These are phyloP conservation scores for Colletotrichum neosansevieriae DNA, from an alignment of 2,329 filamentous ascomycete species.

Conservation along the genomic window DNA sequence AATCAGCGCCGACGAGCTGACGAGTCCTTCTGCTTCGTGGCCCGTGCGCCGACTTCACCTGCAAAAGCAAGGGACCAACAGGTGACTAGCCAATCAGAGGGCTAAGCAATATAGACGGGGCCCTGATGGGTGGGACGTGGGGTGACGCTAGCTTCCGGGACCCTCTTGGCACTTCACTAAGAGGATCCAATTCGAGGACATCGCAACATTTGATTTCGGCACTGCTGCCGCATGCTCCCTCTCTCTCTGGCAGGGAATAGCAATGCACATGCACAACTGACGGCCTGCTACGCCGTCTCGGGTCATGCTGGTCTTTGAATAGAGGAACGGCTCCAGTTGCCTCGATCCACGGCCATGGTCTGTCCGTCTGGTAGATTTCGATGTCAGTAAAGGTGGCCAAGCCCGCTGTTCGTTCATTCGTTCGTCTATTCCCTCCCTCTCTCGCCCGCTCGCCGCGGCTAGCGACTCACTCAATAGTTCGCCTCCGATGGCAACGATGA, in stretches of 20 bases:
- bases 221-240: neutral
- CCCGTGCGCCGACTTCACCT: neutral
- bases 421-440: neutral
- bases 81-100: neutral
- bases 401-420: neutral
- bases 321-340: neutral
- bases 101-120: neutral
- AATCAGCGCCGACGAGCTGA: slow-evolving; percentile 50
- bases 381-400: neutral
- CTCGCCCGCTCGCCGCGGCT: slow-evolving; percentile 4
- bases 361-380: neutral
- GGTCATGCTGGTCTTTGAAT: neutral
- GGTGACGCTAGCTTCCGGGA: slow-evolving; percentile 1
- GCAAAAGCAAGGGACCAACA: neutral
- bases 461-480: neutral
- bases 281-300: slow-evolving; percentile 17
- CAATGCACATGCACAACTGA: neutral
- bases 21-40: slow-evolving; percentile 46
- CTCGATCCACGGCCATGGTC: neutral
- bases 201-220: slow-evolving; percentile 1
- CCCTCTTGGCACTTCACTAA: neutral
- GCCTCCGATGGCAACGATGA: neutral
- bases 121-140: neutral
- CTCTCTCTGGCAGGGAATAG: too few relatives aligned
- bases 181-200: neutral